These are phyloP conservation scores for Galeopsis tetrahit DNA, from an alignment of 257 asterid species.

Conservation along the genomic window DNA sequence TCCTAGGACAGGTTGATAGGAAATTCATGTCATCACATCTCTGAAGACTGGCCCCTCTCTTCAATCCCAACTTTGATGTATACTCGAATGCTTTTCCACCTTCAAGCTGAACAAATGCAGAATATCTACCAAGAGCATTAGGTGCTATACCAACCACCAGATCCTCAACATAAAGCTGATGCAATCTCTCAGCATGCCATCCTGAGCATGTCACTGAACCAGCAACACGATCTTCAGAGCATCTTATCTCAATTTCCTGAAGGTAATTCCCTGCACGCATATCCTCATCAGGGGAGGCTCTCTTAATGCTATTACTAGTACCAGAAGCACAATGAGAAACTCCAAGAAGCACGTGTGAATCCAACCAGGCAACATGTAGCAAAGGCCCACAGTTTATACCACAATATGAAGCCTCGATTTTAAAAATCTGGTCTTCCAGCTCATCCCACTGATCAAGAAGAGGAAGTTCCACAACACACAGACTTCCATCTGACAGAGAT, in stretches of 20 bases:
- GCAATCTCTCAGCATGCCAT: conserved; percentile 65
- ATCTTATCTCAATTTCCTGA: conserved; percentile 67
- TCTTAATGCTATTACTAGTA: conserved; percentile 33
- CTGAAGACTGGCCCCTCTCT: conserved; percentile 51
- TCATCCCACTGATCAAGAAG: conserved; percentile 84
- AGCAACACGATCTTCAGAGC: conserved; percentile 72
- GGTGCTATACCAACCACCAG: conserved; percentile 61
- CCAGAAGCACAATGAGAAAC: conserved; percentile 42
- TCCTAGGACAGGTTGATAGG: conserved; percentile 74
- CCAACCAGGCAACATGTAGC: conserved; percentile 76
- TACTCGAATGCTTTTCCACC: conserved; percentile 81
- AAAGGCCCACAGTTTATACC: conserved; percentile 46
- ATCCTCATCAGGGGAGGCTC: conserved; percentile 41
- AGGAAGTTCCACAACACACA: conserved; percentile 85
- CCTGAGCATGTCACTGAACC: conserved; percentile 79
- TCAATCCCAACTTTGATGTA: conserved; percentile 52
- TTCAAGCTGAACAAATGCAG: conserved; percentile 79
- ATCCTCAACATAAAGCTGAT: conserved; percentile 60
- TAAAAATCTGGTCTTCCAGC: conserved; percentile 71
- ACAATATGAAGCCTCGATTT: conserved; percentile 59
- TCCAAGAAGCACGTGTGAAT: conserved; percentile 70
- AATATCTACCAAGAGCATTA: conserved; percentile 47
- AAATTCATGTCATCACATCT: conserved; percentile 69
- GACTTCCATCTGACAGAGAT: conserved; percentile 81
- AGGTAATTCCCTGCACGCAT: conserved; percentile 53